These are phyloP conservation scores for Nemania diffusa DNA, from an alignment of 2,329 filamentous ascomycete species.

Conservation along the genomic window DNA sequence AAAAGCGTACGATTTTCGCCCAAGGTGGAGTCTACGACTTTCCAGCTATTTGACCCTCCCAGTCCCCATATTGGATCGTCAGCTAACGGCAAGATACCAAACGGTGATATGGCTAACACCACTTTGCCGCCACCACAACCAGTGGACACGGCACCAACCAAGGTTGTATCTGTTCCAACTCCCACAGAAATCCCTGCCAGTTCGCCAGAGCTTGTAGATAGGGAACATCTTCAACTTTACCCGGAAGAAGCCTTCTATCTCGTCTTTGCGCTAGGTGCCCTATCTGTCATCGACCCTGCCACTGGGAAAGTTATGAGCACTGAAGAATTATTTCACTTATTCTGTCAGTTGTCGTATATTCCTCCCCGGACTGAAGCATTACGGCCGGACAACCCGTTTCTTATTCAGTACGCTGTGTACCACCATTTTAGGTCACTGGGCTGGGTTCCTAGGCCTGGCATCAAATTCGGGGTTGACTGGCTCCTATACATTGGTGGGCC, in stretches of 20 bases:
- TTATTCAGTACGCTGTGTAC: slow-evolving; percentile 88
- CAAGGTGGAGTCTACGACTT: slow-evolving; percentile 72
- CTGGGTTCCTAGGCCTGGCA: slow-evolving; percentile 91
- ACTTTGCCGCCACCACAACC: slow-evolving; percentile 30
- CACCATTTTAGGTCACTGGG: slow-evolving; percentile 96
- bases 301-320: slow-evolving; percentile 60
- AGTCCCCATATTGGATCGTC: slow-evolving; percentile 54
- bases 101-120: slow-evolving; percentile 35
- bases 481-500: slow-evolving; percentile 94
- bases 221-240: slow-evolving; percentile 91
- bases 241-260: slow-evolving; percentile 94
- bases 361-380: slow-evolving; percentile 65
- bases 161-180: slow-evolving; percentile 11
- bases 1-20: slow-evolving; percentile 80
- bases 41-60: slow-evolving; percentile 63
- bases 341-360: slow-evolving; percentile 76
- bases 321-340: slow-evolving; percentile 70
- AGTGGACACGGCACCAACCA: slow-evolving; percentile 21
- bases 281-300: slow-evolving; percentile 68
- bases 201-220: slow-evolving; percentile 55
- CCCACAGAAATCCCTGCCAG: slow-evolving; percentile 7
- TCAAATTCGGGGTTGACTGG: slow-evolving; percentile 96
- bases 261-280: slow-evolving; percentile 78
- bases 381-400: slow-evolving; percentile 82
- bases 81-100: slow-evolving; percentile 34